Base-by-base conservation (phyloP, 305 asterid genomes). In the Fraxinus sp. region DNA sequence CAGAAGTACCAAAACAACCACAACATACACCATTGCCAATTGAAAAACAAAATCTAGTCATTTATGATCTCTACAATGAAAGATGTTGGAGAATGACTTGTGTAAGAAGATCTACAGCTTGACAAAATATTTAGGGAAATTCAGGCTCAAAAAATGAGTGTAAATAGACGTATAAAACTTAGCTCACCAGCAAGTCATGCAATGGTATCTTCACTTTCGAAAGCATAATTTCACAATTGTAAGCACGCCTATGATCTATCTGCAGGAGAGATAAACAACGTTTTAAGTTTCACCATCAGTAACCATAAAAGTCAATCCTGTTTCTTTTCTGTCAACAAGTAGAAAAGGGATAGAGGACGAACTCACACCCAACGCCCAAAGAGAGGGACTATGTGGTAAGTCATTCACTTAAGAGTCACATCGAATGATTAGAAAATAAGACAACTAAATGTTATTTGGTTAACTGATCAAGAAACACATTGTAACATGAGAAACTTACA, bases 241-340 rank as follows among this genome's bases (percentile, higher is more conserved):
- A 94, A n/a, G 99, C 99, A 49, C 99, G 94, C 85, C 98, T 90
- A 83, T 93, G 98, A 4, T 95, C 98, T 87, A 95, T 82, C 99
- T 95, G 94, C 87, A 87, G 35, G 78, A 75, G 78, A 75, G 71
- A 68, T 57, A 14, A 78, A 75, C 77, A 24, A 49, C 73, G 55
- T 78, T 72, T 32, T 32, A 70, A 49, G 73, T 76, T 75, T 83
- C 84, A 80, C 39, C 76, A 79, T 16, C 30, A 81, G 62, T 41
- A 70, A 80, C 78, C 80, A 64, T 66, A 79, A 49, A 75, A 78
- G 24, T 32, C 57, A 44, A 49, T 78, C 76, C 18, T 22, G 22
- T 70, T 74, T 20, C 64, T 44, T 52, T 28, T 39, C 41, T 73
- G 49, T 68, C 32, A n/a, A 16, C 62, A 4, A 64, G 36, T 8